Base-by-base conservation (phyloP, 495 filamentous ascomycete species). In the Neurospora africana region DNA sequence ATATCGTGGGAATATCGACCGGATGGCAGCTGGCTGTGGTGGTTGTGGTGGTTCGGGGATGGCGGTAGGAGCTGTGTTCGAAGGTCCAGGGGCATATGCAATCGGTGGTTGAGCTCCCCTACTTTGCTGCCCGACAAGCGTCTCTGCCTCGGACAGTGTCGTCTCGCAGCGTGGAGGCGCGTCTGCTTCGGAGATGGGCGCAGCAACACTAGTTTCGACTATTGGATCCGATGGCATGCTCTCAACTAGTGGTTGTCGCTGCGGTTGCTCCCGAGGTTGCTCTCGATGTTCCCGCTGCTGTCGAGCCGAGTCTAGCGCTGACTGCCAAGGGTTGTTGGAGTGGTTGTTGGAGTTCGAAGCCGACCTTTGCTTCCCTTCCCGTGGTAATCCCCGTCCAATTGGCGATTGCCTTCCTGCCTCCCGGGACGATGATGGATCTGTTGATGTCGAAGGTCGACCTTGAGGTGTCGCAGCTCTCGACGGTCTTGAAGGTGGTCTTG, bases 1-100 rank as follows among this genome's bases (percentile, higher is more conserved):
- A 76, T 93, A 94, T n/a, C 84, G 87, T 17, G 93, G 93, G 78
- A 97, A 95, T 72, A 95, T 95, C 17, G 81, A 87, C 69, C 83
- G 83, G 69, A 76, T 84, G 77, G 69, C 79, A 78, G 47, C 83
- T 77, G 74, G 78, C 70, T 41, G 78, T 73, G 8, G 79, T 13
- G 30, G 38, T 33, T n/a, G 79, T 7, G 30, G 38, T 33, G 53
- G 58, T 19, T 72, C 70, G 5, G 71, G 4, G 35, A 72, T 1
- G 74, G 69, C 76, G 70, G 81, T 70, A 80, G 74, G 73, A 72
- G 10, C 68, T n/a, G 69, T 35, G 17, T 15, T 67, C 27, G 74
- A 75, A 27, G 77, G 72, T 13, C 77, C 75, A 39, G 75, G 78
- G 68, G 79, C 79, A 35, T 79, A 78, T n/a, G 58, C 37, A 21